Base-by-base conservation (phyloP, 164 flowering plant genomes). In the Magnolia changhungtana region DNA sequence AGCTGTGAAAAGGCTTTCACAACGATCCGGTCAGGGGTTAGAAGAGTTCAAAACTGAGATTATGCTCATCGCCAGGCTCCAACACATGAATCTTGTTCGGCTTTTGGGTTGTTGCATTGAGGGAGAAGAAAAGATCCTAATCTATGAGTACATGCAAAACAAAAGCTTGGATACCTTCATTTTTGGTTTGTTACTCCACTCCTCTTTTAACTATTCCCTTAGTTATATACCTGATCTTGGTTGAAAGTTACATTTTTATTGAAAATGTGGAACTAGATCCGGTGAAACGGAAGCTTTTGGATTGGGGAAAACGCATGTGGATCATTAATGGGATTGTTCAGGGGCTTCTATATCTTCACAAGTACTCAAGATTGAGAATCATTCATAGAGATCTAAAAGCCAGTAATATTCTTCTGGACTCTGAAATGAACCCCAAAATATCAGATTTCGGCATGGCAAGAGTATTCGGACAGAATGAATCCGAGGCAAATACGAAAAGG, bases 301-400 rank as follows among this genome's bases (percentile, higher is more conserved):
- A 77, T 73, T 88, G 92, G 92, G 8, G 24, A 8, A 83, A 74
- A 72, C 84, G 89, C 9, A 58, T 78, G 52, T 49, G 80, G 55
- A 85, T 87, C 11, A 82, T 84, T 0, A 27, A 49, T n/a, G 90
- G 90, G 4, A 78, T 84, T 50, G 82, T 84, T 4, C 74, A 83
- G 19, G 90, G 91, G 86, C 59, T 90, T 67, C 80, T 88, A 16
- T 90, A 90, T 71, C 88, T 90, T 63, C 94, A 90, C 59, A 86
- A 84, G 31, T 91, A 89, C 63, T 90, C 91, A 8, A 77, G 85
- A 14, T 75, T 87, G 14, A 76, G 69, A 63, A 85, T 90, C 7
- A 87, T 90, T 13, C 94, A 89, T 55, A 80, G 90, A 13, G 90
- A 90, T 80, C 83, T 90, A 3, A 90, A 89, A 76, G 79, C 90